These are phyloP conservation scores for Collybia mongolica DNA, from an alignment of 768 basidiomycete species.

Conservation along the genomic window DNA sequence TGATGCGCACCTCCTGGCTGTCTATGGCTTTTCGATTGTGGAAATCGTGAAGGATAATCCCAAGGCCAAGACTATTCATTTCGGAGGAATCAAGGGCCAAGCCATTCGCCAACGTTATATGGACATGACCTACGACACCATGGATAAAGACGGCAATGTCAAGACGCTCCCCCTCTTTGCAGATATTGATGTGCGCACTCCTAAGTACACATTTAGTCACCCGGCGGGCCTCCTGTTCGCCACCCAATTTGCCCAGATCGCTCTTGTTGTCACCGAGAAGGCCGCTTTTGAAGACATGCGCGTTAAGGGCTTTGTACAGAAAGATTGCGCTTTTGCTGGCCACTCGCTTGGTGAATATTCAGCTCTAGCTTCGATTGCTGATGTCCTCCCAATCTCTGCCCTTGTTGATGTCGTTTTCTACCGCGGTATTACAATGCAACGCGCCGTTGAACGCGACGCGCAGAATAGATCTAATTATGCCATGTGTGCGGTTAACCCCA, in stretches of 20 bases:
- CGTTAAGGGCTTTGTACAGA: slow-evolving; percentile 91
- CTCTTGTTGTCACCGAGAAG: slow-evolving; percentile 96
- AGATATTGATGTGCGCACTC: slow-evolving; percentile 93
- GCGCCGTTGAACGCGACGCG: slow-evolving; percentile 94
- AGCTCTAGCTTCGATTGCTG: slow-evolving; percentile 95
- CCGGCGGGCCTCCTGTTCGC: slow-evolving; percentile 94
- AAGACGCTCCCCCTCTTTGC: slow-evolving; percentile 95
- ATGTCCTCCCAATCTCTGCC: slow-evolving; percentile 91
- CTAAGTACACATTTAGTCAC: slow-evolving; percentile 97
- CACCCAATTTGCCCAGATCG: slow-evolving; percentile 98
- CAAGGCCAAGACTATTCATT: slow-evolving; percentile 97
- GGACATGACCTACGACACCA: slow-evolving; percentile 98
- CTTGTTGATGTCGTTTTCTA: slow-evolving; percentile 99
- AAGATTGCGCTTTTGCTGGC: slow-evolving; percentile 91
- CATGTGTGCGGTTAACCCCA: slow-evolving; percentile 99
- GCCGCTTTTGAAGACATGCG: slow-evolving; percentile 99
- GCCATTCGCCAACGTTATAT: slow-evolving; percentile 99
- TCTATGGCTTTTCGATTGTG: slow-evolving; percentile 98
- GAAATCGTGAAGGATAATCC: slow-evolving; percentile 99
- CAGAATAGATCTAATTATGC: slow-evolving; percentile 94
- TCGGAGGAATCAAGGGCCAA: slow-evolving; percentile 99
- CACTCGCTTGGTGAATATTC: slow-evolving; percentile 99
- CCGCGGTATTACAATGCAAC: slow-evolving; percentile 99
- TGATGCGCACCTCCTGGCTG: slow-evolving; percentile 87
- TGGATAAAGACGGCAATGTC: slow-evolving; percentile 94